phyloP scores from a whole-genome alignment of 805 yeast species.

The Scheffersomyces spartinae region DNA sequence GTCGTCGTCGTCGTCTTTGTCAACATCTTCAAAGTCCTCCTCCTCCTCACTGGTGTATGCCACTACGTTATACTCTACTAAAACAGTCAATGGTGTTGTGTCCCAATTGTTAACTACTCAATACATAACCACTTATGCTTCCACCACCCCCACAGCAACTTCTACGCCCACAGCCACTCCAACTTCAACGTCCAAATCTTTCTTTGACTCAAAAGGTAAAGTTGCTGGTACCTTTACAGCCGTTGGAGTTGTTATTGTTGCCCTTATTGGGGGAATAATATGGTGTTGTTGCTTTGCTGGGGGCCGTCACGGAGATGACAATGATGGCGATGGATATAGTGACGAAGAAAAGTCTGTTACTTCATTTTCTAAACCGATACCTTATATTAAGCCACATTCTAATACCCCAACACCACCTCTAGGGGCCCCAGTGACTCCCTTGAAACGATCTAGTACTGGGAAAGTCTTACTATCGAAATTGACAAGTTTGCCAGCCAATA shows the following conservation, averaged over 20 bases:
- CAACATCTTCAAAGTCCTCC: slow-evolving; percentile 7
- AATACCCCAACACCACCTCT: too few relatives aligned
- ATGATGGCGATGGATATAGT: too few relatives aligned
- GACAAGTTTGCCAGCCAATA: too few relatives aligned
- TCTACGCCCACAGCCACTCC: slow-evolving; percentile 1
- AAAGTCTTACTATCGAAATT: too few relatives aligned
- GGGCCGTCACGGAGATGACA: too few relatives aligned
- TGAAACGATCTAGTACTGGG: too few relatives aligned
- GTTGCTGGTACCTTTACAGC: slow-evolving; percentile 81
- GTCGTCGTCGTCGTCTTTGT: slow-evolving; percentile 3
- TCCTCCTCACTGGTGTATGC: slow-evolving; percentile 3
- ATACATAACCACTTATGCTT: slow-evolving; percentile 6
- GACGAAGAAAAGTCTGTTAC: too few relatives aligned
- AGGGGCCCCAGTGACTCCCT: too few relatives aligned
- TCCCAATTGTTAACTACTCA: slow-evolving; percentile 7
- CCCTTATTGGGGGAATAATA: slow-evolving; percentile 30
- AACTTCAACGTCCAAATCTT: slow-evolving; percentile 21
- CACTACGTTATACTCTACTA: slow-evolving; percentile 7
- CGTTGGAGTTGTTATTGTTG: slow-evolving; percentile 53
- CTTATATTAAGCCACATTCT: too few relatives aligned
- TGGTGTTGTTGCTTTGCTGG: slow-evolving; percentile 36
- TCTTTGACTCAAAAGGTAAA: slow-evolving; percentile 60
- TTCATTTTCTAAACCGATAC: too few relatives aligned
- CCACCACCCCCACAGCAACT: slow-evolving; percentile 2
- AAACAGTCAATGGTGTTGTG: slow-evolving; percentile 8